These are phyloP conservation scores for Metschnikowia borealis DNA, from an alignment of 805 yeast genomes.

Conservation along the genomic window DNA sequence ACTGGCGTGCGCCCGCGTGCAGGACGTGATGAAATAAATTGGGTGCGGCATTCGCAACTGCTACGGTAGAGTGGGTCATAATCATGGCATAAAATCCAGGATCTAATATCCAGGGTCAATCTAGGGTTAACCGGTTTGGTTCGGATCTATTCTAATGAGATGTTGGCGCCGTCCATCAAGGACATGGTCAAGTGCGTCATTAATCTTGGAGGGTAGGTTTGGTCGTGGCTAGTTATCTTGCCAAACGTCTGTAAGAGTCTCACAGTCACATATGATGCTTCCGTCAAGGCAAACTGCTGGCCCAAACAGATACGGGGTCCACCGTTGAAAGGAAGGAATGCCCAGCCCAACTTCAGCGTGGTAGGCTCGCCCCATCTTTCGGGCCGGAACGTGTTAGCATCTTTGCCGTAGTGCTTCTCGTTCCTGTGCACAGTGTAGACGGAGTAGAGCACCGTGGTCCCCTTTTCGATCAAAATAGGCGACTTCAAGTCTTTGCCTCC, in stretches of 20 bases:
- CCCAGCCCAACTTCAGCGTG: slow-evolving; percentile 20
- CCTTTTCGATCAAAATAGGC: slow-evolving; percentile 43
- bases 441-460: slow-evolving; percentile 36
- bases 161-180: slow-evolving; percentile 15
- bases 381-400: slow-evolving; percentile 43
- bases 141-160: not conserved
- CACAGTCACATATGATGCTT: slow-evolving; percentile 18
- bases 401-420: slow-evolving; percentile 38
- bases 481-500: slow-evolving; percentile 39
- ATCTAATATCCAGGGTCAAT: too few species aligned
- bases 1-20: not conserved
- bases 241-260: slow-evolving; percentile 19
- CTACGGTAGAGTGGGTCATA: not conserved
- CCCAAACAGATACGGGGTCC: slow-evolving; percentile 24
- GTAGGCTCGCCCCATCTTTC: slow-evolving; percentile 42
- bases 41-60: slow-evolving; percentile 1
- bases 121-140: too few species aligned
- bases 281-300: slow-evolving; percentile 25
- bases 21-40: slow-evolving; percentile 5
- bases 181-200: slow-evolving; percentile 17
- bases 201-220: slow-evolving; percentile 14
- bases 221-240: slow-evolving; percentile 7
- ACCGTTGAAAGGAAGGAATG: slow-evolving; percentile 22
- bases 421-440: slow-evolving; percentile 42
- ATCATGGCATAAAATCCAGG: not conserved